Evolutionary conservation across 371 early-diverging fungal genomes (phyloP), one percentile per base, ranked within the genome.

Genomic region (Rhizopus sp.): DNA sequence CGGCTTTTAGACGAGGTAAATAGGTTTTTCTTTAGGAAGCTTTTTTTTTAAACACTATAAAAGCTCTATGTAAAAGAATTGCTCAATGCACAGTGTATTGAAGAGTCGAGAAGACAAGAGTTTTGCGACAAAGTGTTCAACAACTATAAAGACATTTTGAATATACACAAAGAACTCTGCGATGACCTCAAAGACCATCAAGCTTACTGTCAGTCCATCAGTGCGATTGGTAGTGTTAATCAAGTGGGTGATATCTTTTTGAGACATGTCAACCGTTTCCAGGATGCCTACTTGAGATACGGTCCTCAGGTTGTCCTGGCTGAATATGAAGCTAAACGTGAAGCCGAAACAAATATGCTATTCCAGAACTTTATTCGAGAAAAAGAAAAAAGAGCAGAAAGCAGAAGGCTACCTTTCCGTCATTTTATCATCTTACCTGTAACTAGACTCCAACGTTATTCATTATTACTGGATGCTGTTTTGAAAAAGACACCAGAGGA

Each of bases 201-300:
- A 68, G 64, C 64, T 8, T 33, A 47, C 2, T 74, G 78, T 41
- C 85, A 91, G 63, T 81, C 88, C 35, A 67, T 64, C 40, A 65
- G 54, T 13, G 62, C 33, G 1, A 68, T 62, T 29, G 80, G 78
- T 41, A 72, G 93, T 17, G 88, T 95, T 23, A 84, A 88, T 53
- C 81, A 86, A 58, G 78, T 97, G 32, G 96, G 96, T 33, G 93
- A 95, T 60, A 89, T 95, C 34, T 89, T 97, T 59, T 55, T 90
- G 34, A 73, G 80, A 31, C 84, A 89, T 61, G 82, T 90, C 0
- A 62, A 80, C 44, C 72, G 76, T 15, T 88, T 95, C 40, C 73
- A 78, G 62, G 75, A 87, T 37, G 86, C 88, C 0, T 95, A 93
- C 58, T 79, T 93, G 3, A 80, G 77, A 31, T 97, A 97, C 70